phyloP scores from a whole-genome alignment of 352 stramenopile species.

The Aphanomyces astaci region DNA sequence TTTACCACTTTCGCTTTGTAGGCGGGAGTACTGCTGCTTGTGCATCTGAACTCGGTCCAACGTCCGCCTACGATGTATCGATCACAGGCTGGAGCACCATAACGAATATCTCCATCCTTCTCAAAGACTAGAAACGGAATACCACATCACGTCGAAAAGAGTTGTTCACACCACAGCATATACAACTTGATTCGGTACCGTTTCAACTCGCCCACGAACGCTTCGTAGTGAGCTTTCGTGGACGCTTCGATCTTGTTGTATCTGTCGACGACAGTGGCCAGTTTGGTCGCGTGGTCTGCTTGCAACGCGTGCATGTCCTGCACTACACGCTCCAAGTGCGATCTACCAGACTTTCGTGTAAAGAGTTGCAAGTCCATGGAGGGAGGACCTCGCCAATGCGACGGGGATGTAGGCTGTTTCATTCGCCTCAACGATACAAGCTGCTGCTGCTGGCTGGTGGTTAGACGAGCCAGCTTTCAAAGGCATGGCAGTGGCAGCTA shows the following conservation, averaged over 20 bases:
- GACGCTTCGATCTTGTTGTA: constrained; percentile 44
- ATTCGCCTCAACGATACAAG: constrained; percentile 24
- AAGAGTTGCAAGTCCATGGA: neutral
- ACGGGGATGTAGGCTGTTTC: constrained; percentile 71
- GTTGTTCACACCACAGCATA: neutral
- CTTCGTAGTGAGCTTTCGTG: constrained; percentile 50
- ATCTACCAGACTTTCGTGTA: neutral
- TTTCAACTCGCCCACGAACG: constrained; percentile 41
- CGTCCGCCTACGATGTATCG: neutral
- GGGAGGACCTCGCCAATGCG: constrained; percentile 32
- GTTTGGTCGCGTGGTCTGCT: constrained; percentile 42
- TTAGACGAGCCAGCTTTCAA: neutral
- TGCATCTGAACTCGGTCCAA: constrained; percentile 9
- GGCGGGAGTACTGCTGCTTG: constrained; percentile 13
- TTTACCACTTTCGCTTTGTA: constrained; percentile 7
- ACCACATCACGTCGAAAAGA: too few relatives aligned
- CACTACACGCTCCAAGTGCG: constrained; percentile 58
- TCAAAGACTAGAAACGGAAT: too few relatives aligned
- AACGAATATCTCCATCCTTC: too few relatives aligned
- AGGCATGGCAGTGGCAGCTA: constrained; percentile 9
- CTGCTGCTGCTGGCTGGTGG: neutral
- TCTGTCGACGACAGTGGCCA: constrained; percentile 39
- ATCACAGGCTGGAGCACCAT: neutral
- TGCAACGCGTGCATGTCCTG: constrained; percentile 74
- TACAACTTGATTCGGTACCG: neutral